Conservation (phyloP, 208 protist species). For the Wallacemonas sp. region DNA sequence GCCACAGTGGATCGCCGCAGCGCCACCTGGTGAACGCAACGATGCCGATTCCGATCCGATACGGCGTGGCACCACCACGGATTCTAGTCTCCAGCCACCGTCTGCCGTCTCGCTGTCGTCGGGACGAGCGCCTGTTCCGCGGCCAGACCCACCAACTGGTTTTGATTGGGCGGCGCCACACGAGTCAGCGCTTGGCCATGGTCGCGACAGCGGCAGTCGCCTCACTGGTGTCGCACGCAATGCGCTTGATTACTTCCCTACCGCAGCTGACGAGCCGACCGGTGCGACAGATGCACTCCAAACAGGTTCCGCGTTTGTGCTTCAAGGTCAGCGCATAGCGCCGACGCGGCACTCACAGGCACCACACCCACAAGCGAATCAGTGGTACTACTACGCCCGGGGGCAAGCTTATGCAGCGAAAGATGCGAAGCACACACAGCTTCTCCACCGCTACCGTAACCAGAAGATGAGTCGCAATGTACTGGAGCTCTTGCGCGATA, state of each 20-base stretch:
- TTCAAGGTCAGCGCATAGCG: slow-evolving; percentile 1
- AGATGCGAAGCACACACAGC: background rate
- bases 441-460: slow-evolving; percentile 1
- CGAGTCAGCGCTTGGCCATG: background rate
- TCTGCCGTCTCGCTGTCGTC: too few relatives aligned
- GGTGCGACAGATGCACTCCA: background rate
- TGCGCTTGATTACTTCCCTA: slow-evolving; percentile 5
- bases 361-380: slow-evolving; percentile 12
- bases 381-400: slow-evolving; percentile 11
- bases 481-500: slow-evolving; percentile 6
- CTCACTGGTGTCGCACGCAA: background rate
- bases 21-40: too few relatives aligned
- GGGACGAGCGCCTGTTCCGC: too few relatives aligned
- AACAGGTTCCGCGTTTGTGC: slow-evolving; percentile 1
- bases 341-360: background rate
- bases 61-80: too few relatives aligned
- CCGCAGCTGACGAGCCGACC: background rate
- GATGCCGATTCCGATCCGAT: too few relatives aligned
- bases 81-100: too few relatives aligned
- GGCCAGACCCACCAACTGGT: too few relatives aligned
- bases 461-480: slow-evolving; percentile 6
- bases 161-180: too few relatives aligned
- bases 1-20: background rate
- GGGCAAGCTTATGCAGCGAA: background rate
- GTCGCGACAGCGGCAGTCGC: background rate